A percentile compares a stretch with the other conserved stretches of the same genome.
Conservation (phyloP, 768 basidiomycete species). For the Collybiopsis luxurians region DNA sequence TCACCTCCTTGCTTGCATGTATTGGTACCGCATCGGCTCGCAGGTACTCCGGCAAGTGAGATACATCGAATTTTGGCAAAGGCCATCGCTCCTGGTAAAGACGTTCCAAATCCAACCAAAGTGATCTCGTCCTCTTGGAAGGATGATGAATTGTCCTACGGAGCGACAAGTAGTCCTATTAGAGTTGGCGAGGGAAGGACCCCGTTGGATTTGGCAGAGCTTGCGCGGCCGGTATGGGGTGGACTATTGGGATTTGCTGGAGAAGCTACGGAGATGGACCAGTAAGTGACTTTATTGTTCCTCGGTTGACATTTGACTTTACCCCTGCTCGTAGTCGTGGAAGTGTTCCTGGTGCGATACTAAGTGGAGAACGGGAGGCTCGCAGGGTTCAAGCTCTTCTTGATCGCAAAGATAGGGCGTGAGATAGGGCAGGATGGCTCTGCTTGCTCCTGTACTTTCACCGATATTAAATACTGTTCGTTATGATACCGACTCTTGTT, state of each 20-base stretch:
- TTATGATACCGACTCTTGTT: no score
- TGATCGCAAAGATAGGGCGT: not conserved
- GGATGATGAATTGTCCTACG: conserved; percentile 2
- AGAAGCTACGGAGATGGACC: conserved; percentile 6
- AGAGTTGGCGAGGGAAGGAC: not conserved
- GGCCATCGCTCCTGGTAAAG: not conserved
- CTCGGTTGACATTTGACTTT: not conserved
- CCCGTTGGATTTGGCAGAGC: conserved; percentile 6
- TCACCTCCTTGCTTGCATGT: conserved; percentile 2
- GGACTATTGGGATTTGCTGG: conserved; percentile 7
- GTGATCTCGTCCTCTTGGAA: conserved; percentile 2
- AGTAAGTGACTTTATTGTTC: conserved; percentile 1
- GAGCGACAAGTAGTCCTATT: conserved; percentile 6
- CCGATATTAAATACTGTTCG: no score
- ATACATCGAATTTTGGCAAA: not conserved
- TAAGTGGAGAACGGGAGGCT: conserved; percentile 8
- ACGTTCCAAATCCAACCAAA: conserved; percentile 3
- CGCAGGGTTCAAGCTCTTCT: not conserved
- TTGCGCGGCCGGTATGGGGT: conserved; percentile 4
- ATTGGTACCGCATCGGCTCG: not conserved
- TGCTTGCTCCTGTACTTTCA: no score
- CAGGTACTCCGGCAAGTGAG: not conserved
- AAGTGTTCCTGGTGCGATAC: conserved; percentile 8
- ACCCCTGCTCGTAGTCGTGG: not conserved
- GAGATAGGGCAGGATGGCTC: no score